phyloP scores from a whole-genome alignment of 140 eudicot genomes.

The Ambrosia hybrid region DNA sequence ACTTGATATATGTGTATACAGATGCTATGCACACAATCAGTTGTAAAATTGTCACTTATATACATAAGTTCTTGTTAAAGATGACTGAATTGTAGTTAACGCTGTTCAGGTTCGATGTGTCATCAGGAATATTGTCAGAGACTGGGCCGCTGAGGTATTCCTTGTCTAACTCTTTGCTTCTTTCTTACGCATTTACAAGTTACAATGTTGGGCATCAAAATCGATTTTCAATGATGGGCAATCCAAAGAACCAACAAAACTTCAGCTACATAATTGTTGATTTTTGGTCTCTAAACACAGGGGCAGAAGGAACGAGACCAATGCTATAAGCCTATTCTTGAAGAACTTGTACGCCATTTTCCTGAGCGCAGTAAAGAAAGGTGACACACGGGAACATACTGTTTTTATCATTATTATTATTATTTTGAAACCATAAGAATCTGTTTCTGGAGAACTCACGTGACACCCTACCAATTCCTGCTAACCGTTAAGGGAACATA shows the following conservation, averaged over 20 bases:
- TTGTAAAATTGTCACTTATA: constrained; percentile 10
- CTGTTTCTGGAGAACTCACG: too few relatives aligned
- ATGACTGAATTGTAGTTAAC: constrained; percentile 13
- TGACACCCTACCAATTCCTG: too few relatives aligned
- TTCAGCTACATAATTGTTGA: constrained; percentile 8
- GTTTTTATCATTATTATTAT: too few relatives aligned
- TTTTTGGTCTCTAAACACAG: constrained; percentile 44
- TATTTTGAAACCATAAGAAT: neutral
- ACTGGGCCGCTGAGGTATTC: constrained; percentile 96
- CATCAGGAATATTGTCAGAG: constrained; percentile 88
- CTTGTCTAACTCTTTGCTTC: constrained; percentile 4
- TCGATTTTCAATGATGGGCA: neutral
- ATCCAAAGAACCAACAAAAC: constrained; percentile 15
- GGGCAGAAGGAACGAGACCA: constrained; percentile 94
- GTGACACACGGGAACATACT: constrained; percentile 30
- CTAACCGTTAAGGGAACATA: too few relatives aligned
- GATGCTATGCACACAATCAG: constrained; percentile 4
- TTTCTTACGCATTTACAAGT: constrained; percentile 12
- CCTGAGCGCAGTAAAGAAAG: constrained; percentile 68
- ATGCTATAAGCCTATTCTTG: constrained; percentile 89
- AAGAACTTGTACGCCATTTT: constrained; percentile 71
- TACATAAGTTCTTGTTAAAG: neutral
- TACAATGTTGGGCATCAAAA: constrained; percentile 10
- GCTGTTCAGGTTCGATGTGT: constrained; percentile 82
- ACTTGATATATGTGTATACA: neutral